Evolutionary conservation across 2,329 filamentous ascomycete genomes (phyloP), one percentile per base, ranked within the genome.

Genomic region (Dactylellina parvicollis): DNA sequence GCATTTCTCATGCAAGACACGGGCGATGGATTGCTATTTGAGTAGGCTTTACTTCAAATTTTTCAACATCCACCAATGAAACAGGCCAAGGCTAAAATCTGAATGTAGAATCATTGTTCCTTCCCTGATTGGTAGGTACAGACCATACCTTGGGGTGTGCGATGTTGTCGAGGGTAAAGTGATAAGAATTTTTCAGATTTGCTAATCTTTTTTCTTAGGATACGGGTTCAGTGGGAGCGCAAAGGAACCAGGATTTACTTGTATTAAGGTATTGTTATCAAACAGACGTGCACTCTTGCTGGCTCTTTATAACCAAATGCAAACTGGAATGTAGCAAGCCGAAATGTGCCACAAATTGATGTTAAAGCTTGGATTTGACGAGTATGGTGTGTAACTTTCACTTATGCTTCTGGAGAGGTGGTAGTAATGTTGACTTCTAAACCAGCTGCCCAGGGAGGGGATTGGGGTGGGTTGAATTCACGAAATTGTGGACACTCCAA

Each of bases 281-380:
- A 22, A 4, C 18, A 14, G 9, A 10, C 16, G 38, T 20, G 16
- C 12, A 9, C 18, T 9, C 32, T 4, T 61, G 26, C n/a, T 50
- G 14, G 14, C 36, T 8, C 12, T 42, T n/a, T 16, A 16, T 10
- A 3, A 9, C 2, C 73, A 80, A 0, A 81, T 80, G 55, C 82
- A 86, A 79, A 82, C 81, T 14, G 2, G 86, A 14, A 81, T 82
- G 18, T 85, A 89, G 75, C 89, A 89, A 76, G 87, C 87, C 1
- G 87, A 91, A 78, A 84, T 84, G 0, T 82, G 86, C 75, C 86
- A 92, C 79, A 87, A 87, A 64, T 80, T 92, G 7, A 92, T 92
- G 90, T 80, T 85, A 4, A 83, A 84, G 10, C 83, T 92, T 1
- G 89, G 89, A 0, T 92, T 90, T 78, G 75, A 83, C 1, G 81